phyloP scores from a whole-genome alignment of 768 basidiomycete genomes.

The Daedaleopsis sinensis region DNA sequence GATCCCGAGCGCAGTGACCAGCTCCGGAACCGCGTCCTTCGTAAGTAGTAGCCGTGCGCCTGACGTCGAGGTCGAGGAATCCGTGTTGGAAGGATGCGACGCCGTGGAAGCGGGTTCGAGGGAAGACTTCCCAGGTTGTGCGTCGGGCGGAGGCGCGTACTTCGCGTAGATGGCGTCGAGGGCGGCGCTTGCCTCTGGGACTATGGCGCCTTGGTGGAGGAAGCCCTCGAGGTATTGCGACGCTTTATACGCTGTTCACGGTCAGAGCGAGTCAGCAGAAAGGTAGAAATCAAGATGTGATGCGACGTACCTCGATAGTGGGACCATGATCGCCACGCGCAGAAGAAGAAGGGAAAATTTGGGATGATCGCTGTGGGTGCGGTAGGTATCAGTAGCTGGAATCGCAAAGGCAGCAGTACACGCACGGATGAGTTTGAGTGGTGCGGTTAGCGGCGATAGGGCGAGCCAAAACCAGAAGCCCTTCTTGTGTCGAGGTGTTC shows the following conservation, averaged over 20 bases:
- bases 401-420: background rate
- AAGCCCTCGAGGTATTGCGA: constrained; percentile 69
- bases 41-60: constrained; percentile 46
- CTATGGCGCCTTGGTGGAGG: constrained; percentile 55
- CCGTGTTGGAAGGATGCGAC: background rate
- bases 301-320: constrained; percentile 67
- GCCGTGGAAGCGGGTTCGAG: constrained; percentile 6
- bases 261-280: background rate
- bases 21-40: constrained; percentile 53
- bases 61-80: constrained; percentile 12
- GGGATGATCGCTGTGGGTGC: constrained; percentile 66
- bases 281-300: background rate
- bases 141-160: constrained; percentile 26
- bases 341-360: constrained; percentile 86
- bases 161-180: constrained; percentile 61
- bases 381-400: background rate
- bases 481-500: constrained; percentile 64
- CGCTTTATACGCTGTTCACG: constrained; percentile 60
- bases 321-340: constrained; percentile 83
- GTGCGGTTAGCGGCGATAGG: constrained; percentile 72
- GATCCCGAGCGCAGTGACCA: constrained; percentile 50
- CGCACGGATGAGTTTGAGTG: constrained; percentile 78
- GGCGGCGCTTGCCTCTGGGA: constrained; percentile 53
- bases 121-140: constrained; percentile 5
- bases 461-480: constrained; percentile 70